Evolutionary conservation across 768 basidiomycete genomes (phyloP).

Genomic region (Cubamyces sp.): DNA sequence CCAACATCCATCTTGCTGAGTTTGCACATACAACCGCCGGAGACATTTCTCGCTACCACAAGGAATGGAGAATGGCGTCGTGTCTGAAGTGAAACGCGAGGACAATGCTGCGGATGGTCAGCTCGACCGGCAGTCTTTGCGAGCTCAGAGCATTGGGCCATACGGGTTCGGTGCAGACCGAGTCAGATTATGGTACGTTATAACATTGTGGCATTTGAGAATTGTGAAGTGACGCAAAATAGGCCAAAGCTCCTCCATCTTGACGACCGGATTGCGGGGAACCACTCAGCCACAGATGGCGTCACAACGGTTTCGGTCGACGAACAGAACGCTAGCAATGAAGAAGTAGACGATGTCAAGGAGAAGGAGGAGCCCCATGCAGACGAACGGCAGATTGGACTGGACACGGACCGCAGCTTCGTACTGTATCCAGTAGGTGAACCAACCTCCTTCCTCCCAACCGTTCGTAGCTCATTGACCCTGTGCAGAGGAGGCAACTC

Average conservation of each 20-base stretch:
- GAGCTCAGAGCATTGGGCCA: conserved; percentile 52
- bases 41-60: too few relatives aligned
- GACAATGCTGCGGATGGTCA: neutral
- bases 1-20: too few relatives aligned
- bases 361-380: conserved; percentile 43
- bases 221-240: conserved; percentile 26
- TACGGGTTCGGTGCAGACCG: conserved; percentile 69
- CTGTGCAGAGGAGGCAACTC: conserved; percentile 37
- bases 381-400: conserved; percentile 85
- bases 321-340: neutral
- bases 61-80: neutral
- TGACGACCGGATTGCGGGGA: conserved; percentile 23
- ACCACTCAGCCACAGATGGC: neutral
- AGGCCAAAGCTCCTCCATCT: conserved; percentile 46
- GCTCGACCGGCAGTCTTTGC: conserved; percentile 51
- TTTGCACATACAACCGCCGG: too few relatives aligned
- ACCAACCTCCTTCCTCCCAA: conserved; percentile 23
- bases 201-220: conserved; percentile 24
- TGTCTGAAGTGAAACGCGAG: neutral
- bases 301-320: neutral
- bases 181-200: conserved; percentile 58
- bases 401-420: conserved; percentile 93
- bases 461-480: conserved; percentile 10
- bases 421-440: conserved; percentile 90
- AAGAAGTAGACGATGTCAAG: neutral